Evolutionary conservation across 768 basidiomycete genomes (phyloP), one percentile per base, ranked within the genome.

Genomic region (Zangia roseola): DNA sequence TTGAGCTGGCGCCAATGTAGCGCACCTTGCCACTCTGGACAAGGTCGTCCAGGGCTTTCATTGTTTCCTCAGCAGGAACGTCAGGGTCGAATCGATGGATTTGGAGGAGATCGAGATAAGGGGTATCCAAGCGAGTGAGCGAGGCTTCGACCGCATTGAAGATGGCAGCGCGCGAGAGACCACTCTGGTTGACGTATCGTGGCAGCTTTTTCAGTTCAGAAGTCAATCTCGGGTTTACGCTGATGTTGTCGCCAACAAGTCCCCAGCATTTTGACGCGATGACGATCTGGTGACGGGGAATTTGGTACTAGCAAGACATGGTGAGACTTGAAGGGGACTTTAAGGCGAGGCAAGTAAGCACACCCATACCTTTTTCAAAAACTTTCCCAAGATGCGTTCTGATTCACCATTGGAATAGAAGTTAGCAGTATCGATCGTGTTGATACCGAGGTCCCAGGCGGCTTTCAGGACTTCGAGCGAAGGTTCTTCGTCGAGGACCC

Each of bases 31-130:
- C 75, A 17, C 60, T 65, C 50, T 75, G 58, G 0, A 79, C 72
- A 19, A 80, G 71, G 52, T 79, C 79, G 45, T 78, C 73, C 6
- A 79, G 62, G 1, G 76, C 78, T 40, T 73, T 71, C 77, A 78
- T 78, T 1, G 71, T 80, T 58, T 79, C 77, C 40, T 71, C 71
- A 0, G 65, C 48, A 6, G 77, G 64, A 0, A 71, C 68, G 0
- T 51, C 48, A 8, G 55, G 30, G 45, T 78, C 78, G 33, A 67
- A 75, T 14, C 69, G 57, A 39, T 79, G 78, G 30, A 77, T 71
- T 50, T 78, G 77, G 34, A 80, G 64, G 6, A 74, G 59, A 41
- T 74, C 72, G 37, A 73, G 48, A 52, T 71, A 71, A 16, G 67
- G 21, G 3, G 72, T 75, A 19, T 62, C 50, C 19, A 75, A 58